Conservation (phyloP, 2,329 filamentous ascomycete species). For the Lachnellula occidentalis region DNA sequence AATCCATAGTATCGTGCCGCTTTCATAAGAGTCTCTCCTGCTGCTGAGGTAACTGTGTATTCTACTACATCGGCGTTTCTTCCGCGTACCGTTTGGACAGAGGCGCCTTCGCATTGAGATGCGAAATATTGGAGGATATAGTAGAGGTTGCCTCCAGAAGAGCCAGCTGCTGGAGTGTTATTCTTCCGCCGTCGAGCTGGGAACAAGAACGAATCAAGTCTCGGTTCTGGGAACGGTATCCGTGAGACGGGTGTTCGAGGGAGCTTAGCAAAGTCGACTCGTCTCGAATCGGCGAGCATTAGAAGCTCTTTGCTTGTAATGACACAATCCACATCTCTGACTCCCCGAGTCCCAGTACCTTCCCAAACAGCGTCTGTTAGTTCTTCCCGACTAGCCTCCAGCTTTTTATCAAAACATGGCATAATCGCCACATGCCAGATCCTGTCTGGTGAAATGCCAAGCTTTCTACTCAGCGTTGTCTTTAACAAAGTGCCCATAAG, state of each 20-base stretch:
- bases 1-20: slow-evolving; percentile 95
- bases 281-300: slow-evolving; percentile 77
- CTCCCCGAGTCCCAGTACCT: slow-evolving; percentile 45
- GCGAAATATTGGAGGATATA: slow-evolving; percentile 76
- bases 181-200: slow-evolving; percentile 42
- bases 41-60: slow-evolving; percentile 59
- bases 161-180: slow-evolving; percentile 55
- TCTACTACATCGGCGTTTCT: slow-evolving; percentile 90
- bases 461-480: slow-evolving; percentile 67
- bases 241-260: slow-evolving; percentile 51
- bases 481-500: slow-evolving; percentile 87
- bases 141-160: slow-evolving; percentile 83
- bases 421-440: slow-evolving; percentile 96
- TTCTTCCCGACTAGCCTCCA: slow-evolving; percentile 91
- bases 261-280: slow-evolving; percentile 69
- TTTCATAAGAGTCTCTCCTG: slow-evolving; percentile 60
- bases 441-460: slow-evolving; percentile 67
- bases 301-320: slow-evolving; percentile 94
- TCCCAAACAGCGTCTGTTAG: slow-evolving; percentile 77
- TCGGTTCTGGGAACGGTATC: slow-evolving; percentile 66
- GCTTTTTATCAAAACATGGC: slow-evolving; percentile 99
- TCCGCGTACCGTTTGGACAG: slow-evolving; percentile 66
- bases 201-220: slow-evolving; percentile 70
- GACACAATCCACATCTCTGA: slow-evolving; percentile 93
- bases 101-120: slow-evolving; percentile 63